A percentile compares a stretch with the other conserved stretches of the same genome.
phyloP scores from a whole-genome alignment of 106 monocot species.

The Dioscorea dumetorum region DNA sequence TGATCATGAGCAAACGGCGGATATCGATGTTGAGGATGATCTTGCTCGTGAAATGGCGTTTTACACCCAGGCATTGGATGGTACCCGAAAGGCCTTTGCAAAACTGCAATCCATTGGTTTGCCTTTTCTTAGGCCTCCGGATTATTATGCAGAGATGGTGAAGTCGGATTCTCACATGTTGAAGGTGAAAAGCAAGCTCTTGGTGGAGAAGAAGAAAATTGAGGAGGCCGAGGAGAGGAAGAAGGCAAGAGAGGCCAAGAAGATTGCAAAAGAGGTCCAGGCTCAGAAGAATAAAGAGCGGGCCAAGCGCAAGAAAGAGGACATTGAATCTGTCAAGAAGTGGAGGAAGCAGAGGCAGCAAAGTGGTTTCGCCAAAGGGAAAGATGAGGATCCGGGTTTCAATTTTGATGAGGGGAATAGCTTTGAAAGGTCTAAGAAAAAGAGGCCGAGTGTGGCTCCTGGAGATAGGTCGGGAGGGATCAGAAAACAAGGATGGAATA shows the following conservation, averaged over 20 bases:
- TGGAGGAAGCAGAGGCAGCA: slow-evolving; percentile 96
- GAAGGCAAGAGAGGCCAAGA: slow-evolving; percentile 84
- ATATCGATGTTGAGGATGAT: slow-evolving; percentile 79
- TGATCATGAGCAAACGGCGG: slow-evolving; percentile 34
- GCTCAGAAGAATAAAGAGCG: slow-evolving; percentile 69
- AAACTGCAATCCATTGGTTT: slow-evolving; percentile 48
- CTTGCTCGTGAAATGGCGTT: slow-evolving; percentile 78
- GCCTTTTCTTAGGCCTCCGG: slow-evolving; percentile 81
- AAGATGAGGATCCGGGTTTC: slow-evolving; percentile 34
- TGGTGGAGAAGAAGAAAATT: slow-evolving; percentile 81
- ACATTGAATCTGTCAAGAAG: slow-evolving; percentile 83
- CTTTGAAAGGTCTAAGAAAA: slow-evolving; percentile 40
- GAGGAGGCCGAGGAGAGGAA: slow-evolving; percentile 92
- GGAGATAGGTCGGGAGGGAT: slow-evolving; percentile 75
- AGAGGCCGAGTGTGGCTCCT: slow-evolving; percentile 52
- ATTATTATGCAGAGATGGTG: slow-evolving; percentile 96
- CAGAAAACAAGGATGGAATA: slow-evolving; percentile 16
- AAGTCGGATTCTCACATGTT: slow-evolving; percentile 83
- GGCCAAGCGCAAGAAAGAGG: slow-evolving; percentile 79
- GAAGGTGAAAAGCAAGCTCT: slow-evolving; percentile 74
- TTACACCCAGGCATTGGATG: slow-evolving; percentile 79
- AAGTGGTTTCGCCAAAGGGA: slow-evolving; percentile 56
- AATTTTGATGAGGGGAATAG: slow-evolving; percentile 24
- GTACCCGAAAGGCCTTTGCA: slow-evolving; percentile 55
- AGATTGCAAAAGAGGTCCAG: slow-evolving; percentile 78